These are phyloP conservation scores for Hibiscus mutabilis DNA, from an alignment of 345 rosid genomes.

Conservation along the genomic window DNA sequence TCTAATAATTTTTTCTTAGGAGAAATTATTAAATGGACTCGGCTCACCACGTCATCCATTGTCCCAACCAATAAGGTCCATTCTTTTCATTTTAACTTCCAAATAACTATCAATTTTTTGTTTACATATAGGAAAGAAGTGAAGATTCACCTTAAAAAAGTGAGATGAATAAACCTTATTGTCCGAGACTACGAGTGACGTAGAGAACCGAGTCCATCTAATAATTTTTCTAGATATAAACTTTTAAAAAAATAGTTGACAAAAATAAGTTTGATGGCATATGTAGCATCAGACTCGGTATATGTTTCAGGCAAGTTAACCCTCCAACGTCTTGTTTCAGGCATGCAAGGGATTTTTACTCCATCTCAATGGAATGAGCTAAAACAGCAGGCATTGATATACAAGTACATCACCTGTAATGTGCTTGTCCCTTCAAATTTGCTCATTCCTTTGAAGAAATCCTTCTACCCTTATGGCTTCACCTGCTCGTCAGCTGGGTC, in stretches of 20 bases:
- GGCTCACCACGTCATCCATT: too few relatives aligned
- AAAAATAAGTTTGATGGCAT: not conserved
- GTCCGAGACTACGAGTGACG: too few relatives aligned
- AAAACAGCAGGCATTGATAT: slow-evolving; percentile 66
- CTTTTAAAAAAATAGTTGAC: not conserved
- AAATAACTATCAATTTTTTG: too few relatives aligned
- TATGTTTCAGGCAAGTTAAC: not conserved
- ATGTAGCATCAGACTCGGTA: not conserved
- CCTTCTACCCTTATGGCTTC: slow-evolving; percentile 35
- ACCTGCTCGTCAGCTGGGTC: slow-evolving; percentile 33
- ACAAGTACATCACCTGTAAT: slow-evolving; percentile 53
- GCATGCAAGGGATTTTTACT: slow-evolving; percentile 46
- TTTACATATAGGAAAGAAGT: too few relatives aligned
- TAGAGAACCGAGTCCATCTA: too few relatives aligned
- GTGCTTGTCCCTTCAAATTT: slow-evolving; percentile 62
- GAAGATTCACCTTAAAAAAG: too few relatives aligned
- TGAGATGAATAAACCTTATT: too few relatives aligned
- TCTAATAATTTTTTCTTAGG: too few relatives aligned
- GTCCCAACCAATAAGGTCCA: too few relatives aligned
- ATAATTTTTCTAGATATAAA: too few relatives aligned
- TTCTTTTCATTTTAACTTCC: too few relatives aligned
- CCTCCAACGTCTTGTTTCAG: slow-evolving; percentile 17
- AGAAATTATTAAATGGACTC: too few relatives aligned
- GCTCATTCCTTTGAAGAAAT: slow-evolving; percentile 44
- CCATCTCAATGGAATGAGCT: slow-evolving; percentile 65